phyloP scores from a whole-genome alignment of 768 basidiomycete species.

The Hericium coralloides region DNA sequence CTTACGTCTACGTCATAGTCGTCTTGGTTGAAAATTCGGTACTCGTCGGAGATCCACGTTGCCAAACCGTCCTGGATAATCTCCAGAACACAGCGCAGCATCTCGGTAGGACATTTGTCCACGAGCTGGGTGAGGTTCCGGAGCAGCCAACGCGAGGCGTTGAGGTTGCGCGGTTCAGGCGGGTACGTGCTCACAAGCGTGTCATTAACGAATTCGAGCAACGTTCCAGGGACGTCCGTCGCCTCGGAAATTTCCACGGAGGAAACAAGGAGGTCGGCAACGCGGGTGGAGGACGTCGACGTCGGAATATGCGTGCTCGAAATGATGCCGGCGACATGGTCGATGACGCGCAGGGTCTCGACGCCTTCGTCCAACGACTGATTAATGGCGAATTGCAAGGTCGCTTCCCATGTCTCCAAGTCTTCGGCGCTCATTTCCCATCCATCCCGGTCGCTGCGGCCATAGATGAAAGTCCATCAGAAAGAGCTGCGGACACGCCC shows the following conservation, averaged over 20 bases:
- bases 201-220: conserved; percentile 54
- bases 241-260: conserved; percentile 42
- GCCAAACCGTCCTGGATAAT: conserved; percentile 43
- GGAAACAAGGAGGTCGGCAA: conserved; percentile 54
- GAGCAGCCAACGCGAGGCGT: conserved; percentile 53
- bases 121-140: conserved; percentile 45
- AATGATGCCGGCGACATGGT: conserved; percentile 44
- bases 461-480: not conserved
- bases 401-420: conserved; percentile 47
- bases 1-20: conserved; percentile 55
- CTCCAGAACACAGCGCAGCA: conserved; percentile 38
- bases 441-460: conserved; percentile 16
- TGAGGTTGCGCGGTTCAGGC: conserved; percentile 43
- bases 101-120: conserved; percentile 44
- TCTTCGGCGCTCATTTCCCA: conserved; percentile 53
- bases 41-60: conserved; percentile 59
- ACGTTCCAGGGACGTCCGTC: conserved; percentile 40
- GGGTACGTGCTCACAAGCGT: conserved; percentile 59
- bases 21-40: conserved; percentile 35
- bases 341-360: conserved; percentile 44
- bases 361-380: conserved; percentile 54
- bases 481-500: not conserved
- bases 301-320: conserved; percentile 29
- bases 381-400: conserved; percentile 42
- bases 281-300: conserved; percentile 36